Evolutionary conservation across 148 eudicot species (phyloP), one percentile per base, ranked within the genome.

Genomic region (Amaranthus hypochondriacus): DNA sequence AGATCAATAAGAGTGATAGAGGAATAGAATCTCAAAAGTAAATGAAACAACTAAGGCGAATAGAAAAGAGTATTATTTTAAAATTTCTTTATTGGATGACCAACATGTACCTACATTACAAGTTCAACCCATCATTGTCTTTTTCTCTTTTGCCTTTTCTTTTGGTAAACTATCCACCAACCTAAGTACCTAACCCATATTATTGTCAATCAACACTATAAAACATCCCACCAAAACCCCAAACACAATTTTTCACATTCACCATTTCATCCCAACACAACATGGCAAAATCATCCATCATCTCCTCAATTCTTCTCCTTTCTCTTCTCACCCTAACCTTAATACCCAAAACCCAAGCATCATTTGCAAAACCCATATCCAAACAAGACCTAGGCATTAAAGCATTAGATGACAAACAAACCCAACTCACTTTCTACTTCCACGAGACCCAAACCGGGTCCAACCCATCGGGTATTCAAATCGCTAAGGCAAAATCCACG

Each of bases 401-500:
- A 49, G 74, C 18, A 28, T 28, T 28, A 10, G 67, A 71, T 5
- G 66, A 53, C 72, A 56, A 71, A 13, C 68, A 49, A 72, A 80
- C 79, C 15, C 68, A 80, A 9, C 73, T 80, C 4, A 57, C 75
- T 56, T 80, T 76, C 76, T 80, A 71, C 70, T 72, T 46, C 62
- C 83, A 76, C 43, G 79, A 76, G 79, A 44, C 56, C 70, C 76
- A 72, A n/a, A 75, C 58, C 56, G 83, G 83, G 18, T 15, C 83
- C 12, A 76, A 59, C 73, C 83, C 79, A 9, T 21, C 79, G 0
- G 60, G 59, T 3, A 50, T 71, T 60, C 70, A n/a, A 21, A 80
- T 80, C 50, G 79, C 83, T 69, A 67, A 67, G 69, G 72, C 84
- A 12, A 52, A 75, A 9, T 48, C 58, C 5, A 68, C 86, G n/a